Conservation (phyloP, 2,329 filamentous ascomycete genomes). For the Venturia asperata region DNA sequence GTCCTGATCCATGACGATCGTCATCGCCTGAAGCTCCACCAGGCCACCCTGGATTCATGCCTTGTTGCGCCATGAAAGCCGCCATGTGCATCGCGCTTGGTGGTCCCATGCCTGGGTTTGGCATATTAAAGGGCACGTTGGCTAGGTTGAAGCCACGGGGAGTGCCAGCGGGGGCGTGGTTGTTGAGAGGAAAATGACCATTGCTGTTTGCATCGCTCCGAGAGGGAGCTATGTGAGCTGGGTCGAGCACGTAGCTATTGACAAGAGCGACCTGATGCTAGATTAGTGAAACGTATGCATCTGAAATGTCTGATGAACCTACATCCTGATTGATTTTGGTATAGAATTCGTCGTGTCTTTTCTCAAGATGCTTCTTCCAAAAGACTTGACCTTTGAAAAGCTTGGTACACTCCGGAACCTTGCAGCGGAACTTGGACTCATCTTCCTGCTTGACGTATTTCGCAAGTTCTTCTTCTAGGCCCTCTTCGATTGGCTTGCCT, state of each 20-base stretch:
- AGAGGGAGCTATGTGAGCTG: constrained; percentile 87
- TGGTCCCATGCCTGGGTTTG: constrained; percentile 28
- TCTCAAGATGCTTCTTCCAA: constrained; percentile 97
- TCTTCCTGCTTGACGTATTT: constrained; percentile 97
- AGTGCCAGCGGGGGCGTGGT: constrained; percentile 72
- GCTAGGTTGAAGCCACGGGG: constrained; percentile 86
- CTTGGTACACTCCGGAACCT: constrained; percentile 91
- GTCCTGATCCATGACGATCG: constrained; percentile 35
- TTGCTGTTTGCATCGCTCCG: constrained; percentile 92
- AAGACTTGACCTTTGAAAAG: constrained; percentile 96
- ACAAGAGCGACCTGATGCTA: constrained; percentile 67
- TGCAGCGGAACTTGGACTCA: constrained; percentile 93
- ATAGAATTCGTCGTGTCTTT: constrained; percentile 85
- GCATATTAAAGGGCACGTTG: constrained; percentile 53
- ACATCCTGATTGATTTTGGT: constrained; percentile 77
- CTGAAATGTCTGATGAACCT: constrained; percentile 35
- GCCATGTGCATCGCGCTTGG: constrained; percentile 24
- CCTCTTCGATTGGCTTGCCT: constrained; percentile 78
- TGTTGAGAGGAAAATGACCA: constrained; percentile 81
- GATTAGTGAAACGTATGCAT: constrained; percentile 30
- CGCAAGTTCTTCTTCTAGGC: constrained; percentile 72
- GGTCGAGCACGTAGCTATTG: constrained; percentile 90
- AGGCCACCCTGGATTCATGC: constrained; percentile 12
- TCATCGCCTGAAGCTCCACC: constrained; percentile 27
- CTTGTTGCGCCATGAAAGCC: constrained; percentile 21